Evolutionary conservation across 164 flowering plant species (phyloP).

Genomic region (Tetrastigma voinierianum): DNA sequence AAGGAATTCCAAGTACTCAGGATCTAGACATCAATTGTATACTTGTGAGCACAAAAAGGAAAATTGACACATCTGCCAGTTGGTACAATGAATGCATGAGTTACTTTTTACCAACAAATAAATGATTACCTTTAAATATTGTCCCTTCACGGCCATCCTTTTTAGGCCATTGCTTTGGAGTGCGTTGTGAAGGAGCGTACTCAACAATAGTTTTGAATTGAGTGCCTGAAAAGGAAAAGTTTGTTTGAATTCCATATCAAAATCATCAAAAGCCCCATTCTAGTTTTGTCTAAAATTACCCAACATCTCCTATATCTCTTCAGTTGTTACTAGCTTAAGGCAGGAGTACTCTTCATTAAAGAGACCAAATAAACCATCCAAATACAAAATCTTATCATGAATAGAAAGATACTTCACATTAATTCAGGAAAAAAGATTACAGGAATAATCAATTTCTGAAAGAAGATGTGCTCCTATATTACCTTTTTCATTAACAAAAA

Average conservation of each 20-base stretch:
- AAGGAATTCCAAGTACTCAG: conserved; percentile 86
- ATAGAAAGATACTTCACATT: not conserved
- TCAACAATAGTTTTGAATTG: conserved; percentile 78
- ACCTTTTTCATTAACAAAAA: conserved; percentile 94
- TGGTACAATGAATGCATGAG: not conserved
- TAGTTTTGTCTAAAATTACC: not conserved
- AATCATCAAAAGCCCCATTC: not conserved
- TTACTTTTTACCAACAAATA: not conserved
- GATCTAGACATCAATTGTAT: conserved; percentile 56
- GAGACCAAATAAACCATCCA: no score
- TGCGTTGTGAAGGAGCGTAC: conserved; percentile 93
- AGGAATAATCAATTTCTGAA: not conserved
- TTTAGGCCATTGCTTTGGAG: conserved; percentile 65
- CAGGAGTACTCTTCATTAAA: not conserved
- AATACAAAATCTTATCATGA: not conserved
- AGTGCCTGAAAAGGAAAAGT: conserved; percentile 39
- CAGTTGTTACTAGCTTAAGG: not conserved
- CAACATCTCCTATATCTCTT: not conserved
- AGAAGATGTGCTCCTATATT: conserved; percentile 10
- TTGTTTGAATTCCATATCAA: not conserved
- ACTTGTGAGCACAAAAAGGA: conserved; percentile 18
- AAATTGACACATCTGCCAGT: not conserved
- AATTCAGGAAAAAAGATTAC: not conserved
- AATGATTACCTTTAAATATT: conserved; percentile 58
- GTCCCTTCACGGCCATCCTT: conserved; percentile 95